These are phyloP conservation scores for Cladosporium phlei DNA, from an alignment of 2,329 filamentous ascomycete species.

Conservation along the genomic window DNA sequence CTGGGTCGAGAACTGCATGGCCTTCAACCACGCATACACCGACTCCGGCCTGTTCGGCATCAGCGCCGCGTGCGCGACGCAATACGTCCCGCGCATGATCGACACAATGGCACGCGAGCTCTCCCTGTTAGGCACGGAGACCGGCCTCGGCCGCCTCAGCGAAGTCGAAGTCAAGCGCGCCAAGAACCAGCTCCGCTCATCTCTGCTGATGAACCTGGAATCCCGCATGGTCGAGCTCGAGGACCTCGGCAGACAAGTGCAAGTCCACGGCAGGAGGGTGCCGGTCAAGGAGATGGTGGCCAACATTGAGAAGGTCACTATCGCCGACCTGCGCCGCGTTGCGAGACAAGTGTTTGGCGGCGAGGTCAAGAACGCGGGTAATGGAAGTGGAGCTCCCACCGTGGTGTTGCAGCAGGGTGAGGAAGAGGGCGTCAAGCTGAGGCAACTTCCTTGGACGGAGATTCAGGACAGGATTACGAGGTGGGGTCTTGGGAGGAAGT, in stretches of 20 bases:
- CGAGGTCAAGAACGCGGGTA: conserved; percentile 65
- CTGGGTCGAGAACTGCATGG: conserved; percentile 93
- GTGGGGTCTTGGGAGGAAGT: conserved; percentile 73
- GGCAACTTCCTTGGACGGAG: conserved; percentile 74
- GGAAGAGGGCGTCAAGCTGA: conserved; percentile 62
- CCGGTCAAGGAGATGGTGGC: conserved; percentile 89
- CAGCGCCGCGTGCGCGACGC: conserved; percentile 75
- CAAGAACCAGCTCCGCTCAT: conserved; percentile 92
- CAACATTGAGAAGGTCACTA: conserved; percentile 75
- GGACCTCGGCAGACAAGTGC: conserved; percentile 88
- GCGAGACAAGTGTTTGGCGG: conserved; percentile 75
- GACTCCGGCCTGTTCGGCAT: conserved; percentile 96
- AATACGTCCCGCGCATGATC: conserved; percentile 75
- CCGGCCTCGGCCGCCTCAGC: conserved; percentile 67
- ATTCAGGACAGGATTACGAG: conserved; percentile 80
- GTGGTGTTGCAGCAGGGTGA: conserved; percentile 92
- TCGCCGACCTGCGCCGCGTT: conserved; percentile 75
- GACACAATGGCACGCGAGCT: conserved; percentile 94
- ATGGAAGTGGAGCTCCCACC: conserved; percentile 81
- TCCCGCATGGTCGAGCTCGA: conserved; percentile 96
- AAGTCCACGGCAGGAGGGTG: conserved; percentile 91
- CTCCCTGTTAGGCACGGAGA: conserved; percentile 68
- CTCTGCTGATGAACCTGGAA: conserved; percentile 94
- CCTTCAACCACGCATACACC: conserved; percentile 96
- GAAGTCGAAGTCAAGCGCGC: conserved; percentile 78